Evolutionary conservation across 345 rosid genomes (phyloP), one percentile per base, ranked within the genome.

Genomic region (Mangifera indica): DNA sequence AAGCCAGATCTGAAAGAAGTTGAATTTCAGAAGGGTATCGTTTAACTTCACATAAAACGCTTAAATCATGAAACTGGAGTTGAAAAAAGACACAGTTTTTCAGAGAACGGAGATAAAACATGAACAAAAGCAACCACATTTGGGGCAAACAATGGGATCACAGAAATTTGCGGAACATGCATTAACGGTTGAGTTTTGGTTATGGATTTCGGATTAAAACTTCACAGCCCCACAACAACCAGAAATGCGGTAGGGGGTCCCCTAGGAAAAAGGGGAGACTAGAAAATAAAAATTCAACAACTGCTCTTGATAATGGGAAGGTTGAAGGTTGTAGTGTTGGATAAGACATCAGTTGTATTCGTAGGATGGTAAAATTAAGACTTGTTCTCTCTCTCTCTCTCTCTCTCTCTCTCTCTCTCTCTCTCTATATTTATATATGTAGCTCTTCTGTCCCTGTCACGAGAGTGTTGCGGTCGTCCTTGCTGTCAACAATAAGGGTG

Each of bases 381-480:
- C 42, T 5, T 37, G 22, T 58, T 21, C 49, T 57, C 10, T 21
- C 0, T 60, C 29, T 49, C 51, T 11, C 15, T 32, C n/a, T n/a
- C n/a, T 21, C 49, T 57, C 10, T 21, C 0, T 60, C 29, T 49
- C 51, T 11, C 15, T 32, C n/a, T 21, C 49, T 57, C 10, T 21
- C 0, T 60, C 29, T 49, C 51, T 11, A 14, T 32, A 52, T 51
- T 14, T 18, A 25, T 45, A 0, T 1, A 25, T 37, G 54, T 75
- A 69, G 57, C 81, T 74, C 79, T 77, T 83, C 70, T 61, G 85
- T 87, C 91, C 74, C 79, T 80, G 80, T 87, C 93, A 86, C 77
- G 85, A 80, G 85, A 79, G 70, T 86, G 87, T 82, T 90, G 78
- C 84, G 84, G 85, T 83, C 81, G 71, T 84, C 73, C 71, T 83